Base-by-base conservation (phyloP, 441 rosid genomes). In the Erodium chrysanthum region DNA sequence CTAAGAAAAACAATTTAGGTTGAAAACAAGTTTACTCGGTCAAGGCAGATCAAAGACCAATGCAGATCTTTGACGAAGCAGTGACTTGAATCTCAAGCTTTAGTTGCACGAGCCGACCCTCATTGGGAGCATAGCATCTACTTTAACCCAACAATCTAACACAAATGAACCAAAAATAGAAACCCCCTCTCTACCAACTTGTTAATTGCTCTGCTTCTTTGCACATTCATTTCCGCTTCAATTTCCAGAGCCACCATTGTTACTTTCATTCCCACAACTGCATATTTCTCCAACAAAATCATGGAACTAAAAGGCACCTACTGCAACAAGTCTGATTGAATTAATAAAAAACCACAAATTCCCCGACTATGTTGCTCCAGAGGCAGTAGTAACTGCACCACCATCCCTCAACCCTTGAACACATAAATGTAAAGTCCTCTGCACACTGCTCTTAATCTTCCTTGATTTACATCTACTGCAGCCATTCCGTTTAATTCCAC, bases 391-490 rank as follows among this genome's bases (percentile, higher is more conserved):
- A 42, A 70, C 67, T 48, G 74, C 84, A 31, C 65, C 70, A 37
- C 84, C 80, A 3, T 90, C 91, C 78, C 84, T 85, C 68, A 92
- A 80, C 68, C 89, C 93, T 80, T 90, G 96, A 59, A 92, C 90
- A 71, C 87, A 87, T 23, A 59, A 1, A 76, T 88, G 84, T 59
- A 92, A 77, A 64, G 85, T 74, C 82, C 78, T 88, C 77, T 91
- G 99, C 69, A 90, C 88, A 90, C 93, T 67, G 76, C 60, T 73
- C 79, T 92, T 76, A 95, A 79, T 78, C 89, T 88, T 44, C 98
- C 98, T 70, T 87, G 98, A 9, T 73, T 66, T 54, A 64, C 63
- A 70, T 91, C 99, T 63, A 77, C 93, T 0, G 85, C 37, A 2
- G 90, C 70, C 66, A 75, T 68, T 20, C 86, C 86, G 40, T 44